Base-by-base conservation (phyloP, 108 stramenopile species). In the Conticribra weissflogii region DNA sequence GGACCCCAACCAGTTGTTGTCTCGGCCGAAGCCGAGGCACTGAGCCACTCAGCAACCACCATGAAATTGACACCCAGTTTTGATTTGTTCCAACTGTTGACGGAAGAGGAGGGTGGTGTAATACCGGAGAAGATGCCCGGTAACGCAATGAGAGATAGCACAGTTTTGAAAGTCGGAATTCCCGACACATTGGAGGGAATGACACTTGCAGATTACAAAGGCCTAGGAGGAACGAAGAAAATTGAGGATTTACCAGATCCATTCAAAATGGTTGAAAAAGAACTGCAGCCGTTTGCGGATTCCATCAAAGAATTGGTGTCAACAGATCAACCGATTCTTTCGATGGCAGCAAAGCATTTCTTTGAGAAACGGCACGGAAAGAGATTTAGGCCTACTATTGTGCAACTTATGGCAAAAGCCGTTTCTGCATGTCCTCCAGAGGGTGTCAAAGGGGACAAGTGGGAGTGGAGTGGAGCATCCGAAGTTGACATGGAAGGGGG, bases 311-410 rank as follows among this genome's bases (percentile, higher is more conserved):
- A 97, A 60, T 86, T 99, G 21, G 96, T 99, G 3, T 96, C 94
- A 24, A 84, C 96, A 41, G 98, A 99, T 58, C 96, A 97, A 61
- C 98, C 99, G 2, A 95, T 99, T 62, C 84, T 99, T 17, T 88
- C 89, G 52, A 97, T 93, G 91, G 99, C 98, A 51, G 97, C 99
- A 18, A 94, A 93, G 50, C 97, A 98, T 60, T 98, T 99, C 70
- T 98, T 98, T 59, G 95, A 98, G 78, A 93, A 97, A 74, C 65
- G 97, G 57, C 98, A 97, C 72, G 98, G 98, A 30, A 98, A 98
- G 59, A 74, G 96, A 23, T 98, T 97, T 70, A 83, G 98, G 28
- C 98, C 98, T 0, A 98, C 98, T 0, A 96, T 98, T 71, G 92
- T 97, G 22, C 87, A 93, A 65, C 77, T 98, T 2, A 81, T 98